Evolutionary conservation across 352 stramenopile species (phyloP).

Genomic region (Phytopythium chamaehyphon): DNA sequence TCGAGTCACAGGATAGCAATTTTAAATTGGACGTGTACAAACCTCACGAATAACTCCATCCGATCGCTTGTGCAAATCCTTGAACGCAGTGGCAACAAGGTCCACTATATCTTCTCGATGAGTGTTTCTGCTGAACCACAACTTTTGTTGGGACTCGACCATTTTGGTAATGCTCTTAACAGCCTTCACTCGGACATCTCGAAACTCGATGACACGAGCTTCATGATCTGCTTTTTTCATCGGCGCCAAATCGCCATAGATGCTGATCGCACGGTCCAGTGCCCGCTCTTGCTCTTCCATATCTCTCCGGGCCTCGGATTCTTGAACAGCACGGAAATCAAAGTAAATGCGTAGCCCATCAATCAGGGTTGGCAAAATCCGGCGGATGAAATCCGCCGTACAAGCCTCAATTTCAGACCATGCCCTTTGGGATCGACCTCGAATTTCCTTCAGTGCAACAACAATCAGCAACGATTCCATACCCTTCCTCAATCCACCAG

Average conservation of each 20-base stretch:
- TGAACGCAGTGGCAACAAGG: slow-evolving; percentile 38
- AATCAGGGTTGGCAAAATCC: slow-evolving; percentile 36
- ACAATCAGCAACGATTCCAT: background rate
- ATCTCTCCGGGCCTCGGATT: slow-evolving; percentile 43
- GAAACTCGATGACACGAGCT: slow-evolving; percentile 60
- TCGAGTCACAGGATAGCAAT: no score
- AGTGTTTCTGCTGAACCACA: slow-evolving; percentile 44
- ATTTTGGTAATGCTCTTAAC: slow-evolving; percentile 57
- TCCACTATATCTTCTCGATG: slow-evolving; percentile 29
- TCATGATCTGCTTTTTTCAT: slow-evolving; percentile 64
- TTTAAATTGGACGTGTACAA: background rate
- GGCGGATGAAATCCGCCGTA: slow-evolving; percentile 5
- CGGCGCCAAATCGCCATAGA: slow-evolving; percentile 59
- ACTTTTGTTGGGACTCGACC: slow-evolving; percentile 34
- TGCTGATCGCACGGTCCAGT: slow-evolving; percentile 45
- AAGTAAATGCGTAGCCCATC: slow-evolving; percentile 39
- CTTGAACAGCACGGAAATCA: slow-evolving; percentile 56
- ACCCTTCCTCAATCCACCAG: no score
- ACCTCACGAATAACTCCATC: slow-evolving; percentile 53
- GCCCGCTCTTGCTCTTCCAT: slow-evolving; percentile 36
- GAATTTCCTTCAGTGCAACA: slow-evolving; percentile 8
- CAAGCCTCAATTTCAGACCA: slow-evolving; percentile 13
- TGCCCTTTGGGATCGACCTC: slow-evolving; percentile 16
- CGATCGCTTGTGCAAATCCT: slow-evolving; percentile 36
- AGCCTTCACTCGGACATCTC: slow-evolving; percentile 42